These are phyloP conservation scores for Ulota crispa DNA, from an alignment of 225 moss, liverwort and hornwort genomes.

Conservation along the genomic window DNA sequence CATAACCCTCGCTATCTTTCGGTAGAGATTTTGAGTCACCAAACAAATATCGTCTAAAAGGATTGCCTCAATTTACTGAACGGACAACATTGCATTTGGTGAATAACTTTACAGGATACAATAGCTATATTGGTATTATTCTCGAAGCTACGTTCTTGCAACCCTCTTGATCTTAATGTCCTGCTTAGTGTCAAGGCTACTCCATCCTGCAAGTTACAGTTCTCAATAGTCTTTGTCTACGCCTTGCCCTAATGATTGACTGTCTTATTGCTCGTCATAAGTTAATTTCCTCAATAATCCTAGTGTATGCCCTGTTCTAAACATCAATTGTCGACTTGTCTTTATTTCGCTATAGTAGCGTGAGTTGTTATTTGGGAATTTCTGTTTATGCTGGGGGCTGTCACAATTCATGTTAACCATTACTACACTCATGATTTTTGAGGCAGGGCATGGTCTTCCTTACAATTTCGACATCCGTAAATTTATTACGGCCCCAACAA, in stretches of 20 bases:
- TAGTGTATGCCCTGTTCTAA: neutral
- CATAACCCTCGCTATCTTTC: neutral
- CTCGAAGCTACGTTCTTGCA: neutral
- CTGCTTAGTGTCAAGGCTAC: neutral
- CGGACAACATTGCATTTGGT: neutral
- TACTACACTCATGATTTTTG: neutral
- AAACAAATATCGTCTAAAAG: neutral
- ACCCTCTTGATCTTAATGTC: neutral
- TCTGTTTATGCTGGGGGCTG: neutral
- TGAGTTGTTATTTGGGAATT: neutral
- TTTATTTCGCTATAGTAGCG: no score
- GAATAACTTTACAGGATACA: neutral
- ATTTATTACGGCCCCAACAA: slow-evolving; percentile 52
- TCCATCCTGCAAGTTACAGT: neutral
- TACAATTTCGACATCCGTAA: slow-evolving; percentile 45
- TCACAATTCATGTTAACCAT: neutral
- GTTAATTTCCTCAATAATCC: no score
- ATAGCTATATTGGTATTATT: neutral
- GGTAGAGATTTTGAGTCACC: neutral
- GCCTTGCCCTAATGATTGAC: neutral
- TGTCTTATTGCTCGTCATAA: no score
- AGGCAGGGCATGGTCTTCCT: slow-evolving; percentile 52
- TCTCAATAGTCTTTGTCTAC: neutral
- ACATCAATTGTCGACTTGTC: neutral
- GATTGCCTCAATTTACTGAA: neutral